Evolutionary conservation across 495 filamentous ascomycete species (phyloP).

Genomic region (Xylaria castorea): DNA sequence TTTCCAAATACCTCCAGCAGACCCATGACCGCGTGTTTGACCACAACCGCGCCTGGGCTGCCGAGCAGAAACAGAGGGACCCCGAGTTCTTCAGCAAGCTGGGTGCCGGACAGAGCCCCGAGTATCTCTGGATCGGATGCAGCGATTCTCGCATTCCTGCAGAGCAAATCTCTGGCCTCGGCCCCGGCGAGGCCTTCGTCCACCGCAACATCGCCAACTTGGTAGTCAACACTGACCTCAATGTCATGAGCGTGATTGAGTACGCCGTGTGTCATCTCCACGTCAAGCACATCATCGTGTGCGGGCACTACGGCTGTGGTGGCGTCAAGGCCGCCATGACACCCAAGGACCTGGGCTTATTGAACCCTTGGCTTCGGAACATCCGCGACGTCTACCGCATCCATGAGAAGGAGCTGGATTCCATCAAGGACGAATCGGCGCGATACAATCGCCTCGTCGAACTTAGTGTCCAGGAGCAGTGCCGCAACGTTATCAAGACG

Average conservation of each 20-base stretch:
- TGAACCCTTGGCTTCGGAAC: conserved; percentile 68
- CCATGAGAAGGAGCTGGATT: conserved; percentile 63
- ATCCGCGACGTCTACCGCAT: conserved; percentile 65
- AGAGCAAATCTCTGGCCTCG: conserved; percentile 64
- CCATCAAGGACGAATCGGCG: conserved; percentile 50
- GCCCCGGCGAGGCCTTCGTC: conserved; percentile 65
- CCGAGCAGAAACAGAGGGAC: conserved; percentile 54
- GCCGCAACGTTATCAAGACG: conserved; percentile 65
- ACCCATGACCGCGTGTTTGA: conserved; percentile 62
- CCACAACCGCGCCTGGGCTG: conserved; percentile 62
- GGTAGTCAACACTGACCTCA: conserved; percentile 63
- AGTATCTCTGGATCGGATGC: conserved; percentile 72
- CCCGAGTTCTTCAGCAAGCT: conserved; percentile 64
- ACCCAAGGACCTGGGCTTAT: conserved; percentile 61
- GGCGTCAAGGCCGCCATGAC: conserved; percentile 68
- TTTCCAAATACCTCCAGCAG: conserved; percentile 52
- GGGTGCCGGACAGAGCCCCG: conserved; percentile 59
- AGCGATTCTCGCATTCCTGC: conserved; percentile 68
- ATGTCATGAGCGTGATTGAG: conserved; percentile 67
- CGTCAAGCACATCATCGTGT: conserved; percentile 70
- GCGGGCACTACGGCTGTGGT: conserved; percentile 70
- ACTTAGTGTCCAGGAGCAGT: conserved; percentile 65
- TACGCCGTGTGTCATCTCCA: conserved; percentile 65
- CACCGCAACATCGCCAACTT: conserved; percentile 72
- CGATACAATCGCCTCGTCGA: conserved; percentile 65